Base-by-base conservation (phyloP, 2,329 filamentous ascomycete species). In the Botrytis fragariae region DNA sequence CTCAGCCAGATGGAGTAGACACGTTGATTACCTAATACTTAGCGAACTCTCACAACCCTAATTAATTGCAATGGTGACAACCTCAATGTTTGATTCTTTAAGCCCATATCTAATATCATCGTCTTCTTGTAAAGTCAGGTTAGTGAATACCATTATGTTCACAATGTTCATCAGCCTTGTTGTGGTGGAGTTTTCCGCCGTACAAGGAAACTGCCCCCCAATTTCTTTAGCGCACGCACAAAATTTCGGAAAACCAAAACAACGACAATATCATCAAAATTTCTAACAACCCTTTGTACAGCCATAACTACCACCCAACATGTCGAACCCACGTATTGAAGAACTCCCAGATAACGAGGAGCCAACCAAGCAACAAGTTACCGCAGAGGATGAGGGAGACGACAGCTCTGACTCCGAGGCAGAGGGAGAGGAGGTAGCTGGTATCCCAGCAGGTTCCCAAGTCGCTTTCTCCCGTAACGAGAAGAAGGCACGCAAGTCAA, bases 401-500 rank as follows among this genome's bases (percentile, higher is more conserved):
- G 84, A 88, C 78, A 90, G 89, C 86, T 90, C 90, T 81, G 91
- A 93, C 79, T 93, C 92, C 81, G 92, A 92, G 81, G 91, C 89
- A 80, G 94, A 96, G 84, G 91, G 89, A 76, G 94, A 96, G 84
- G 91, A 89, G 79, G 89, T 89, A 75, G 82, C 84, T 77, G 84
- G 83, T 79, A 83, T 89, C 78, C 94, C 95, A 83, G 92, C 93
- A 79, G 96, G 95, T 83, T 90, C 92, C 78, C 92, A 92, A 78
- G 90, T 96, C 81, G 92, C 99, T 82, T 95, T 98, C 90, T 97
- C 94, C 83, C 94, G 96, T 85, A 98, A 98, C 88, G 96, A 99
- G 92, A 99, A 99, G 93, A 99, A 99, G 92, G 97, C 96, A 81
- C 92, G 96, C 87, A 99, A 99, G 91, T 94, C 95, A 82, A 97